Evolutionary conservation across 1,284 basidiomycete genomes (phyloP), one percentile per base, ranked within the genome.

Genomic region (Ceratobasidium sp.): DNA sequence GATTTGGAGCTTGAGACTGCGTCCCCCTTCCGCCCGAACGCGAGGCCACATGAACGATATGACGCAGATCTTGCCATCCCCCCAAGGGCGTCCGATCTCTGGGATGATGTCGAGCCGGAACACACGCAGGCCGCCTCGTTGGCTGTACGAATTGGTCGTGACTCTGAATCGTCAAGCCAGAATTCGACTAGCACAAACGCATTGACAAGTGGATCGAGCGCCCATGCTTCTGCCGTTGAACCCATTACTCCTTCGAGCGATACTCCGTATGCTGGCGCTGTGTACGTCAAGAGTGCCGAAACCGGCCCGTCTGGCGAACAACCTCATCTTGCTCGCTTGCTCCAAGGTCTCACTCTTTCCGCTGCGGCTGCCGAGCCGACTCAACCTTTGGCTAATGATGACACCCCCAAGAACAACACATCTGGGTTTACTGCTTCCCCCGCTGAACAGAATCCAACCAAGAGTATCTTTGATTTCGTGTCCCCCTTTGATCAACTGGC

Each of bases 241-340:
- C 62, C 62, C 34, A 76, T 76, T 67, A 66, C 73, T 17, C 62
- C 65, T 51, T 68, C 62, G 43, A 76, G 73, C 52, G 73, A 66
- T 19, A 52, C 43, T 40, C 51, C 62, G 15, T 64, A 71, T 59
- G 68, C 59, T n/a, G 22, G 37, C 64, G 34, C 40, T 59, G 49
- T 54, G 57, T 52, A 70, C 32, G 51, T 64, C 43, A 56, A 59
- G 52, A 37, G 43, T 34, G 44, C 43, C 25, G 59, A 44, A n/a
- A 52, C 15, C n/a, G 56, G 66, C 15, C n/a, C 70, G 11, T n/a
- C 66, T 74, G 79, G 82, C 65, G 83, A 91, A 76, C 91, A 93
- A 82, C 90, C 92, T 51, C 91, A 93, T 80, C 88, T 94, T 81
- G 90, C 91, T 29, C 87, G 89, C 29, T 85, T 93, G 13, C 84